A percentile compares a stretch with the other conserved stretches of the same genome.
These are phyloP conservation scores for Salinomyces thailandicus DNA, from an alignment of 2,329 filamentous ascomycete species.

Conservation along the genomic window DNA sequence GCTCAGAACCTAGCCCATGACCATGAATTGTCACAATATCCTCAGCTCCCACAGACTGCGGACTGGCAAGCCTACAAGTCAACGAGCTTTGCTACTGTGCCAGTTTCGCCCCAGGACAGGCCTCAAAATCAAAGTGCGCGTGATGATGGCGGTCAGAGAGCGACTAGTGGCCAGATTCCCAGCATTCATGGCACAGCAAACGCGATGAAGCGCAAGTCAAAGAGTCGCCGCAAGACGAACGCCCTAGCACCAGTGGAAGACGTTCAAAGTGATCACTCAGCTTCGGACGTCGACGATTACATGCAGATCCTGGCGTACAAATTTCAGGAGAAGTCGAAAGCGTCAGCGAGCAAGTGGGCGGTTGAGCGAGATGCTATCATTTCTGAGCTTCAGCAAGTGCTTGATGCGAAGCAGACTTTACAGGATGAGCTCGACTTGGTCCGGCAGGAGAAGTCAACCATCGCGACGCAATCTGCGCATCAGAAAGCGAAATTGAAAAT, in stretches of 20 bases:
- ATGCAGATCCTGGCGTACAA: conserved; percentile 2
- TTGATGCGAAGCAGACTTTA: conserved; percentile 1
- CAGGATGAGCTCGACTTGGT: conserved; percentile 3
- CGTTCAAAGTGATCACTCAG: background rate
- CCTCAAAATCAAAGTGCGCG: too few relatives aligned
- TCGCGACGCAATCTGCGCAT: conserved; percentile 6
- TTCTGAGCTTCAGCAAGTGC: conserved; percentile 4
- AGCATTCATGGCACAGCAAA: too few relatives aligned
- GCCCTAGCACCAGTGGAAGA: background rate
- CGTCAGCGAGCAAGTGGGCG: background rate
- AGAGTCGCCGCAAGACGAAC: background rate
- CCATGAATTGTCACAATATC: too few relatives aligned
- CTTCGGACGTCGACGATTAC: conserved; percentile 4
- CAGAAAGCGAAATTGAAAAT: conserved; percentile 8
- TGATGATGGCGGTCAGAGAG: too few relatives aligned
- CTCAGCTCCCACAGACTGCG: too few relatives aligned
- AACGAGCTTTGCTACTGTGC: too few relatives aligned
- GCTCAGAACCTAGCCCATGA: too few relatives aligned
- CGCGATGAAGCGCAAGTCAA: conserved; percentile 4
- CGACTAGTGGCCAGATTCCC: too few relatives aligned
- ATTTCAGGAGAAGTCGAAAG: conserved; percentile 2
- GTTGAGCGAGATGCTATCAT: background rate
- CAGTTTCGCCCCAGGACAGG: too few relatives aligned
- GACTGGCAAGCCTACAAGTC: too few relatives aligned
- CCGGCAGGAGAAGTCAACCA: conserved; percentile 6